Evolutionary conservation across 2,329 filamentous ascomycete species (phyloP).

Genomic region (Lachnellula arida): DNA sequence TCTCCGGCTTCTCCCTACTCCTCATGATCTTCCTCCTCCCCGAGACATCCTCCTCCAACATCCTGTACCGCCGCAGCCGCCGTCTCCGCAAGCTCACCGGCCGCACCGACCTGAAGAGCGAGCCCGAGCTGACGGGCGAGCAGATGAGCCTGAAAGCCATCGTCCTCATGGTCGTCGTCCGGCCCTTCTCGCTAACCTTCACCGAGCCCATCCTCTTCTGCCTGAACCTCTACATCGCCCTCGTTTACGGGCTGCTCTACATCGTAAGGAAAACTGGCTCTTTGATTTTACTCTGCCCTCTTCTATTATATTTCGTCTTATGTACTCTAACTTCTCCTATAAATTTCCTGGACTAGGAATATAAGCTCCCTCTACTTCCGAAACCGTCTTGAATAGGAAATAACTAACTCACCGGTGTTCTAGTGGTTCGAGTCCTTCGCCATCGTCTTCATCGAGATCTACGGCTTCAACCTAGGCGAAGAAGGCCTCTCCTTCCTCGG

Average conservation of each 20-base stretch:
- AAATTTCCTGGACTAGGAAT: too few relatives aligned
- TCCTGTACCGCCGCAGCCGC: conserved; percentile 54
- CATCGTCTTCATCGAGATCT: conserved; percentile 55
- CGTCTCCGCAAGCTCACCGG: conserved; percentile 56
- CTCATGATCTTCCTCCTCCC: conserved; percentile 57
- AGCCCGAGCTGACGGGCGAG: conserved; percentile 58
- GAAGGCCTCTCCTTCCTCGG: conserved; percentile 57
- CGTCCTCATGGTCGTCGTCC: conserved; percentile 50
- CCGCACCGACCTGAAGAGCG: conserved; percentile 48
- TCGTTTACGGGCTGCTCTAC: conserved; percentile 59
- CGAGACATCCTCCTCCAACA: conserved; percentile 54
- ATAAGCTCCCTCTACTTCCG: too few relatives aligned
- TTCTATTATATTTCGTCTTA: too few relatives aligned
- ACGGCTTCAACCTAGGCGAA: conserved; percentile 54
- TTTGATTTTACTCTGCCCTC: too few relatives aligned
- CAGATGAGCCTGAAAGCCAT: conserved; percentile 44
- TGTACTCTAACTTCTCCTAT: too few relatives aligned
- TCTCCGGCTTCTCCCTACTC: conserved; percentile 50
- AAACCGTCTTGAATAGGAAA: too few relatives aligned
- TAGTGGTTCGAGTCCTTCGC: conserved; percentile 62
- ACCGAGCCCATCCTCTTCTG: conserved; percentile 59
- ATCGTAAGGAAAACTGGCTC: too few relatives aligned
- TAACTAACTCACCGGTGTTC: too few relatives aligned
- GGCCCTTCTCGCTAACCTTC: conserved; percentile 53
- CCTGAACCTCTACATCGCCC: conserved; percentile 55